A percentile compares a stretch with the other conserved stretches of the same genome.
Evolutionary conservation across 202 grass and related monocot species (phyloP).

Genomic region (Cymbopogon flexuosus): DNA sequence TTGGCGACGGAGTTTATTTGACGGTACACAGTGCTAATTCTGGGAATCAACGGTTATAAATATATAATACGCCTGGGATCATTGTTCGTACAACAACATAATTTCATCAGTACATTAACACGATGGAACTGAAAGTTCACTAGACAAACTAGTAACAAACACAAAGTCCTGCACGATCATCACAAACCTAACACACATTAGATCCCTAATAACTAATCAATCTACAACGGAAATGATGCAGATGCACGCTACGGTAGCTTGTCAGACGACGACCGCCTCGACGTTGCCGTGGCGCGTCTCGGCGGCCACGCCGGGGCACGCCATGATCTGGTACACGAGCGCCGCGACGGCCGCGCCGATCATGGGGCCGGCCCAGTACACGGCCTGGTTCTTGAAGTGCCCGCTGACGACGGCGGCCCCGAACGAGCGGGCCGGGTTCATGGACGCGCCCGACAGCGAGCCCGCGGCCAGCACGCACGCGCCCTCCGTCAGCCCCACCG

Average conservation of each 20-base stretch:
- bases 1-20: neutral
- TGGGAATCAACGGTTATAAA: neutral
- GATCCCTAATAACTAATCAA: too few relatives aligned
- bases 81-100: neutral
- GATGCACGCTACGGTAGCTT: neutral
- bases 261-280: conserved; percentile 1
- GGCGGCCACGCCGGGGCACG: conserved; percentile 16
- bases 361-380: conserved; percentile 74
- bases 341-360: conserved; percentile 52
- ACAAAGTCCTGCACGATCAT: neutral
- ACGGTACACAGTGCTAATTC: neutral
- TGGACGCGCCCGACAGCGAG: conserved; percentile 58
- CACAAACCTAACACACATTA: neutral
- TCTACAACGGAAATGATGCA: neutral
- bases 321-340: conserved; percentile 46
- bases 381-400: conserved; percentile 56
- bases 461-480: conserved; percentile 52
- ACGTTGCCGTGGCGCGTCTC: conserved; percentile 25
- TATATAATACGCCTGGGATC: neutral
- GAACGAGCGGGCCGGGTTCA: conserved; percentile 81
- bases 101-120: neutral
- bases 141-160: neutral
- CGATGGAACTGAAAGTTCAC: neutral
- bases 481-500: conserved; percentile 38
- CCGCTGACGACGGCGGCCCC: conserved; percentile 61